These are phyloP conservation scores for Gigaspora rosea DNA, from an alignment of 192 early-diverging fungal genomes.

Conservation along the genomic window DNA sequence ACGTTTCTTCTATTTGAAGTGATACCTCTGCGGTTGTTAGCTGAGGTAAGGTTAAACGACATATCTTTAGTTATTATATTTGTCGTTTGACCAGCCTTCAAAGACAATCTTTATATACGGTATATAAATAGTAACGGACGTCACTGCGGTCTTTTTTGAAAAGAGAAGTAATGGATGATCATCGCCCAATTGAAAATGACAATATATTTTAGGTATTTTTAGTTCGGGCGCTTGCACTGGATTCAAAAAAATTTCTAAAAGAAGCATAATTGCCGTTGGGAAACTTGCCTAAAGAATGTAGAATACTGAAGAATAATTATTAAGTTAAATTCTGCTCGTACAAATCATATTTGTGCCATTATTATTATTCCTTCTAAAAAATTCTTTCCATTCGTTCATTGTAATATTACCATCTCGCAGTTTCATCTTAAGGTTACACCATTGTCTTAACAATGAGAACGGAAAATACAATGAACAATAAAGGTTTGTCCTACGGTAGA, in stretches of 20 bases:
- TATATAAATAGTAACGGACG: no score
- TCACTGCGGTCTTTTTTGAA: not conserved
- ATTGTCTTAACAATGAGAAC: slow-evolving; percentile 3
- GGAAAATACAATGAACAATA: not conserved
- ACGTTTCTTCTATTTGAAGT: slow-evolving; percentile 9
- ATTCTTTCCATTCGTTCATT: not conserved
- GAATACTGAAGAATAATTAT: slow-evolving; percentile 2
- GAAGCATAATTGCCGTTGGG: slow-evolving; percentile 12
- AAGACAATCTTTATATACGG: slow-evolving; percentile 10
- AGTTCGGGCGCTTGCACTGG: not conserved
- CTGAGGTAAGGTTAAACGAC: not conserved
- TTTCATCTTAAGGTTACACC: not conserved
- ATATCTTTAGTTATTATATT: not conserved
- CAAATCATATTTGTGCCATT: not conserved
- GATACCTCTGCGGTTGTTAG: not conserved
- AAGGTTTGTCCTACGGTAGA: not conserved
- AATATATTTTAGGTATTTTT: not conserved
- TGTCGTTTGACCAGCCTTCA: not conserved
- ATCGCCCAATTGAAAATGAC: not conserved
- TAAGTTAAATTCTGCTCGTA: not conserved
- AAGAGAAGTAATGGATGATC: not conserved
- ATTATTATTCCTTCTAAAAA: not conserved
- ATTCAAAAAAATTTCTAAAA: slow-evolving; percentile 1
- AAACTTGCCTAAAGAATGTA: slow-evolving; percentile 1
- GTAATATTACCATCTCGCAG: not conserved